phyloP scores from a whole-genome alignment of 2,329 filamentous ascomycete genomes.

The Scytalidium sp. region DNA sequence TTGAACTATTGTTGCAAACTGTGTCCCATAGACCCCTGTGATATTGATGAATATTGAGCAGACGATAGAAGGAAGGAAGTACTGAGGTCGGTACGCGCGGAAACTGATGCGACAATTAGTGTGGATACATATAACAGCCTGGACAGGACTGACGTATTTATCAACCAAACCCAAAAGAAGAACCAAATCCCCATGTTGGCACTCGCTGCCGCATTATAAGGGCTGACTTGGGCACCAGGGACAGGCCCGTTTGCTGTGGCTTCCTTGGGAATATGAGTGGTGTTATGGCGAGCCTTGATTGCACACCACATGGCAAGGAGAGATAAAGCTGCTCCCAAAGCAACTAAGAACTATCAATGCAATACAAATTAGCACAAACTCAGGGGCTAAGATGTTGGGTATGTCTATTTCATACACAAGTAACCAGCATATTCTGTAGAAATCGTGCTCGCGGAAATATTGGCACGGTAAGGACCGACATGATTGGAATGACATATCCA shows the following conservation, averaged over 20 bases:
- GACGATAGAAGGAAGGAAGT: conserved; percentile 5
- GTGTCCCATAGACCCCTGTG: conserved; percentile 3
- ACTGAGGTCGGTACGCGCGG: conserved; percentile 8
- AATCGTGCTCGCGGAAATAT: conserved; percentile 71
- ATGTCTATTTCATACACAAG: neutral
- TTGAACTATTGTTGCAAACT: conserved; percentile 6
- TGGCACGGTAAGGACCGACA: conserved; percentile 60
- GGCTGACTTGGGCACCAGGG: conserved; percentile 4
- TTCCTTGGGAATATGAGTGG: conserved; percentile 2
- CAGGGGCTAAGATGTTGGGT: too few relatives aligned
- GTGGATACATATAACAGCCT: too few relatives aligned
- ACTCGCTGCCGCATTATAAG: conserved; percentile 7
- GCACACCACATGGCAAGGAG: neutral
- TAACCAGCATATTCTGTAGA: conserved; percentile 49
- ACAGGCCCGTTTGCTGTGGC: conserved; percentile 7
- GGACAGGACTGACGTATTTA: conserved; percentile 5
- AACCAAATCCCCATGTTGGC: conserved; percentile 9
- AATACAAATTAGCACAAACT: too few relatives aligned
- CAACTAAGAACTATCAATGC: too few relatives aligned
- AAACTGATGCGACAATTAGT: neutral
- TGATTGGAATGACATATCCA: conserved; percentile 57
- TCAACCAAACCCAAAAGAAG: conserved; percentile 9
- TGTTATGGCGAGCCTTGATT: conserved; percentile 1
- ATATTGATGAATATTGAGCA: conserved; percentile 3
- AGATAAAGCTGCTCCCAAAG: too few relatives aligned